phyloP scores from a whole-genome alignment of 345 rosid genomes.

The Aquilaria sinensis region DNA sequence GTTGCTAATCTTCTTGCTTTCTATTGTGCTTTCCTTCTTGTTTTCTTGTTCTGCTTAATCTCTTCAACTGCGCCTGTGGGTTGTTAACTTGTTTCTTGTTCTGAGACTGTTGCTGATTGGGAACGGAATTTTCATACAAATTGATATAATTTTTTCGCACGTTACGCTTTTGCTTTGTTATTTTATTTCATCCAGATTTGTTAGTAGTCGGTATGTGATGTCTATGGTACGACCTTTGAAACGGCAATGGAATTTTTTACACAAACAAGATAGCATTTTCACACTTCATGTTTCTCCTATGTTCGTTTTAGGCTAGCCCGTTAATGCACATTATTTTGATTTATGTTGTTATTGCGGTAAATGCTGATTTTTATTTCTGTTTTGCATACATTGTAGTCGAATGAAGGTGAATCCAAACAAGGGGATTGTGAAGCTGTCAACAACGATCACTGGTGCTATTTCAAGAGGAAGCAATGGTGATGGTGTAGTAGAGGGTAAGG shows the following conservation, averaged over 20 bases:
- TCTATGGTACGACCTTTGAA: background rate
- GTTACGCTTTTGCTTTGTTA: background rate
- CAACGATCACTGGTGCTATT: conserved; percentile 24
- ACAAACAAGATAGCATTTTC: background rate
- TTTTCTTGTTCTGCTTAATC: background rate
- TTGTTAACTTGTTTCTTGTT: too few species aligned
- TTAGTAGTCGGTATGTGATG: background rate
- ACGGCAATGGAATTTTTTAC: too few species aligned
- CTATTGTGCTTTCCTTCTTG: background rate
- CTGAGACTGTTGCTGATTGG: too few species aligned
- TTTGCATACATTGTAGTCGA: conserved; percentile 13
- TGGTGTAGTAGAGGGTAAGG: conserved; percentile 15
- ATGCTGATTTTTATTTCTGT: background rate
- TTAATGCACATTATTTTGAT: background rate
- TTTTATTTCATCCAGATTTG: background rate
- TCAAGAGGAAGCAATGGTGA: conserved; percentile 27
- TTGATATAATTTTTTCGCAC: too few species aligned
- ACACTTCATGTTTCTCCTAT: background rate
- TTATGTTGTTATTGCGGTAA: background rate
- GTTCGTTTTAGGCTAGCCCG: background rate
- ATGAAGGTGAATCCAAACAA: conserved; percentile 16
- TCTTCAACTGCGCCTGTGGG: background rate
- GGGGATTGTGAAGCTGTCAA: conserved; percentile 6
- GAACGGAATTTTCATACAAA: too few species aligned
- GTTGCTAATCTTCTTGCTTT: background rate